Evolutionary conservation across 2,329 filamentous ascomycete species (phyloP), one percentile per base, ranked within the genome.

Genomic region (Chaetomium olivaceum): DNA sequence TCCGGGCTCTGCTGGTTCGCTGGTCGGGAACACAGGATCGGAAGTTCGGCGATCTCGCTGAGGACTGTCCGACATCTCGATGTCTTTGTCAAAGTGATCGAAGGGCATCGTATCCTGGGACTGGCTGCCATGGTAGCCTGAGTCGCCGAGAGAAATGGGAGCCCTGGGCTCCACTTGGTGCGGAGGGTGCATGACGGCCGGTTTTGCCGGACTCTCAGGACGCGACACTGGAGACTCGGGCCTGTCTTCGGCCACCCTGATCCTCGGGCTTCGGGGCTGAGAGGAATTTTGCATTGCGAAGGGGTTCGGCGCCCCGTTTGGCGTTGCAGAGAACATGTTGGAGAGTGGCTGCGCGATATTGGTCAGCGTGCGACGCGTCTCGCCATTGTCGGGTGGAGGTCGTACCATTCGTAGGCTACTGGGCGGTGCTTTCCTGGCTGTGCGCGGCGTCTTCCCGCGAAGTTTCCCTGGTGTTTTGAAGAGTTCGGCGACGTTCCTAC

Each of bases 381-480:
- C 19, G 23, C 25, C 16, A 21, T n/a, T 36, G 21, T 52, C 25
- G 3, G 4, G 14, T n/a, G 2, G 58, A 61, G 68, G 71, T 79
- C 87, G 78, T 81, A 92, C 90, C 68, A 87, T 85, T 72, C 91
- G 85, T 36, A 82, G 77, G 75, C 90, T 88, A 29, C 78, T 76
- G 11, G 80, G 78, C 72, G 84, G 83, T 58, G 78, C 78, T 75
- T 90, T 93, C 63, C 88, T 85, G 39, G 81, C 81, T 21, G 91
- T 92, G 67, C 89, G 85, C 51, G 91, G 91, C 31, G 91, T 94
- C 80, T 92, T 93, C 63, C 89, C 91, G 70, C 91, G 88, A 75
- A 95, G 79, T 76, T 92, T 94, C 64, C 91, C 91, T 3, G 92
- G 92, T 46, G 92, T 95, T 76, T 98, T 99, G 82, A 98, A 97